Base-by-base conservation (phyloP, 345 rosid species). In the Pelargonium nanum region DNA sequence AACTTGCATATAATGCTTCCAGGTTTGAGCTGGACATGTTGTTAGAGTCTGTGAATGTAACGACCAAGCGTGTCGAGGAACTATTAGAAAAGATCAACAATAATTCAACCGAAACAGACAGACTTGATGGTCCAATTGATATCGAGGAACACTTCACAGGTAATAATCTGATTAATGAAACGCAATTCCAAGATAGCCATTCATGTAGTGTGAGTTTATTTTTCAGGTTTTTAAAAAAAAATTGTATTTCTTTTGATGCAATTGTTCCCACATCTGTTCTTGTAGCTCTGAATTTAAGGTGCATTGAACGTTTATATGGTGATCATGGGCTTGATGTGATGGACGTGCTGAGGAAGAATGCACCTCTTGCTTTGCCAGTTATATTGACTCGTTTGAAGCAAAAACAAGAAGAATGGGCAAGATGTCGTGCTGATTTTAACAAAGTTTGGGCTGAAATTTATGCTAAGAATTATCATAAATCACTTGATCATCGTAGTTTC, bases 21-120 rank as follows among this genome's bases (percentile, higher is more conserved):
- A 93, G 99, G 94, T 89, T 89, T 68, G 99, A 93, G 80, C 77
- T 93, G 78, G 99, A 93, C 77, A 87, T 93, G 97, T 40, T 93
- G 75, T 72, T 93, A 76, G 99, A 93, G 72, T 89, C 99, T 63
- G 96, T 83, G 58, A 87, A 85, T 67, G 83, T 76, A 25, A 83
- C 99, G 22, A 79, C 83, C 32, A 85, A 83, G 76, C 91, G 81
- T 13, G 96, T 93, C 20, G 99, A 89, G 69, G 95, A 89, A 72
- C 68, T 93, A 57, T 74, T 85, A 58, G 92, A 82, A 44, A 85
- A 89, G 80, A 74, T 87, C 48, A 85, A 77, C 68, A 79, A 73
- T 62, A 84, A 86, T 61, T 78, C 78, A 21, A 74, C 85, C 65
- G 80, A 81, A 80, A 56, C 70, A 4, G 85, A 89, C 23, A 53